phyloP scores from a whole-genome alignment of 441 rosid genomes.

The Brassica balearica region DNA sequence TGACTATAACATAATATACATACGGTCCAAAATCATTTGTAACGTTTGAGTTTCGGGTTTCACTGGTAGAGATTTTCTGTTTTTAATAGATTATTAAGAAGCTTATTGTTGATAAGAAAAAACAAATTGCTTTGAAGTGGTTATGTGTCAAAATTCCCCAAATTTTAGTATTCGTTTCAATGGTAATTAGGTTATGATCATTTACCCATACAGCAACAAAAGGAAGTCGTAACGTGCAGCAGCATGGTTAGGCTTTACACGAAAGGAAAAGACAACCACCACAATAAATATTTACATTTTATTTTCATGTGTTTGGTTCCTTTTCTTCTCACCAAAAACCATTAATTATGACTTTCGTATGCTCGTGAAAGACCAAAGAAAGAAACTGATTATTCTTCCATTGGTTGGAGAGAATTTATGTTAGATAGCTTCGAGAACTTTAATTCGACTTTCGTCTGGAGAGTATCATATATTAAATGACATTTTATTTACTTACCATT shows the following conservation, averaged over 20 bases:
- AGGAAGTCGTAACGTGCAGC: slow-evolving; percentile 30
- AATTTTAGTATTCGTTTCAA: slow-evolving; percentile 17
- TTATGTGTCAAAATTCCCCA: not conserved
- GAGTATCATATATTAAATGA: slow-evolving; percentile 19
- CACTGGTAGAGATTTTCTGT: not conserved
- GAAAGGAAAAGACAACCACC: slow-evolving; percentile 30
- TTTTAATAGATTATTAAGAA: slow-evolving; percentile 1
- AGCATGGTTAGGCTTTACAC: slow-evolving; percentile 37
- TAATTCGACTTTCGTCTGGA: slow-evolving; percentile 15
- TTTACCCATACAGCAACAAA: slow-evolving; percentile 19
- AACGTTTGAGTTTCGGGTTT: not conserved
- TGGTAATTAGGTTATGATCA: slow-evolving; percentile 27
- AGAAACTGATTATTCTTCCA: slow-evolving; percentile 29
- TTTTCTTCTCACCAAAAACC: slow-evolving; percentile 38
- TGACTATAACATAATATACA: not conserved
- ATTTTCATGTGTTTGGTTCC: slow-evolving; percentile 29
- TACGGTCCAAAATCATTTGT: slow-evolving; percentile 17
- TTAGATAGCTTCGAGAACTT: slow-evolving; percentile 22
- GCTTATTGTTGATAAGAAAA: slow-evolving; percentile 4
- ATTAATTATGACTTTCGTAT: slow-evolving; percentile 26
- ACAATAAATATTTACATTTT: slow-evolving; percentile 35
- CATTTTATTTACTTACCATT: not conserved
- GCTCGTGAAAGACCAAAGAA: slow-evolving; percentile 37
- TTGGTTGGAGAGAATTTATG: slow-evolving; percentile 26
- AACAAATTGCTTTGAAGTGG: not conserved